Base-by-base conservation (phyloP, 2,329 filamentous ascomycete genomes). In the Ceratocystis ficicola region DNA sequence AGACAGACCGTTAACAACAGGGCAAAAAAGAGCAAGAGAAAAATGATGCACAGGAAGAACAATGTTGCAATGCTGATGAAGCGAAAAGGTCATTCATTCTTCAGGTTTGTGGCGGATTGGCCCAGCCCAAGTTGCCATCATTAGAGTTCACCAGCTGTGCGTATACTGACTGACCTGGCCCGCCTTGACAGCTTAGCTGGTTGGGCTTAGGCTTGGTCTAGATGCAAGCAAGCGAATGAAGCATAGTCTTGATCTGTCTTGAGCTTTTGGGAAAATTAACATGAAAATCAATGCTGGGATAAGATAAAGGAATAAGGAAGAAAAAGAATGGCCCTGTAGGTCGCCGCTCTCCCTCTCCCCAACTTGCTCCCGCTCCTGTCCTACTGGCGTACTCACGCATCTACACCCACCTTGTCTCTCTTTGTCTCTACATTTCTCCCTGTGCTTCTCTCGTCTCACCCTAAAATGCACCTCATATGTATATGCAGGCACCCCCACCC, bases 181-280 rank as follows among this genome's bases (percentile, higher is more conserved):
- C 36, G 36, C 12, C 36, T 41, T 41, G 36, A 10, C 15, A 41
- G 10, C 22, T 52, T 8, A 20, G 17, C 28, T 36, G 25, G 28
- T 12, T 59, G 30, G 12, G 55, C 48, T 52, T 17, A 52, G n/a
- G 7, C 2, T 8, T 52, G 55, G 25, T 59, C 55, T 59, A 59
- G 55, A 59, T 59, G 55, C 55, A 59, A 59, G 55, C 55, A 30
- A 59, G 55, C 25, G 55, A 57, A 30, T 57, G 52, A 15, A 41
- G 36, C 10, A 41, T 41, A 41, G 36, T 41, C 36, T 41, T 41
- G 36, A 41, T 41, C 36, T 41, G 36, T 41, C 15, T 25, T 59
- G 3, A n/a, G 17, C 17, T n/a, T 59, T 17, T 15, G 30, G 17
- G 17, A 17, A 59, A 20, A 15, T 20, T n/a, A 12, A 4, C 7